Base-by-base conservation (phyloP, 73 alveolate genomes). In the Blepharisma stoltei region DNA sequence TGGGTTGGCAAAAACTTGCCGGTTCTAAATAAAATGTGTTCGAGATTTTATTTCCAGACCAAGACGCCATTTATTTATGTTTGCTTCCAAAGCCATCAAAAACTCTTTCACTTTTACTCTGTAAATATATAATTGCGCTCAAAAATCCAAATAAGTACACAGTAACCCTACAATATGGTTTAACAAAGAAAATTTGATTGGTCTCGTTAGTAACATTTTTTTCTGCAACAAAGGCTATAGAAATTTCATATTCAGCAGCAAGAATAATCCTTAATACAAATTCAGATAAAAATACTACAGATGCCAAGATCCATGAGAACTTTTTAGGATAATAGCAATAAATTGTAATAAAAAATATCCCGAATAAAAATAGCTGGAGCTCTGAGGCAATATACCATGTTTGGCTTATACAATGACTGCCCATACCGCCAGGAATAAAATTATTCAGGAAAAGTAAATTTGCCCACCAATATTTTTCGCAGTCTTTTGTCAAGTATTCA, bases 331-430 rank as follows among this genome's bases (percentile, higher is more conserved):
- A 73, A 48, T 76, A 52, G 67, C 60, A 48, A 23, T 76, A 82
- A 48, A 70, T 54, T 25, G 7, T 73, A 67, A 82, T 53, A 9
- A 71, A 11, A 5, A 67, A 53, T 9, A 81, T 81, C 3, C 80
- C 47, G 67, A 82, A 60, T 18, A 54, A 6, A 44, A 55, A 82
- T 68, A 82, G 54, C 43, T 76, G 82, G 69, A 82, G 21, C 71
- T 82, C 89, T n/a, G 80, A 45, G 0, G 85, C 84, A 6, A 82
- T 6, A 60, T 82, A 82, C 89, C 89, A 82, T 18, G 70, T 49
- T 77, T 77, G 71, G 7, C 81, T 80, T 23, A 55, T 43, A 45
- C 89, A 82, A 7, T 60, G 81, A 37, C 37, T 53, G 0, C 60
- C 71, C 25, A 37, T 37, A 6, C 54, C 75, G 54, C 81, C 43